Base-by-base conservation (phyloP, 768 basidiomycete species). In the Suillus subluteus region DNA sequence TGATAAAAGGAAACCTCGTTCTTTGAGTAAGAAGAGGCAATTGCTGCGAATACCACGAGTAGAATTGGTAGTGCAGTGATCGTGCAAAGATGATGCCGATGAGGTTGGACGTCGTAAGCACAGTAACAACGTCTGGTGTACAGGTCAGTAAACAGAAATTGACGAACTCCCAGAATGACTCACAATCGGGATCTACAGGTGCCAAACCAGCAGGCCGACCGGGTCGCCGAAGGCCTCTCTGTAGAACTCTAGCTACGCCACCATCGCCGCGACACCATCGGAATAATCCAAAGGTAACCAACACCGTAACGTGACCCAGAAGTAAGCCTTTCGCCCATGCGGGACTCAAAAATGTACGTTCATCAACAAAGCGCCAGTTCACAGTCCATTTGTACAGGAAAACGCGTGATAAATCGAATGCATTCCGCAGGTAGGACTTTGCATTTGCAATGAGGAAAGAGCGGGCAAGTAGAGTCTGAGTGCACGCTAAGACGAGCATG, bases 361-460 rank as follows among this genome's bases (percentile, higher is more conserved):
- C 92, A 35, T 84, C 81, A 3, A 99, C 68, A 73, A 97, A 91
- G 55, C 95, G 87, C 98, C 98, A 99, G 74, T 99, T 99, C 65
- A 98, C 96, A 0, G 97, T 98, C 97, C 97, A 99, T 75, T 93
- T 89, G 78, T 92, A 98, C 38, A 98, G 79, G 79, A 99, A 99
- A 9, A 89, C 84, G 16, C 98, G 90, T 4, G 88, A 88, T 65
- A 99, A 82, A 73, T 99, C 90, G 75, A 97, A 99, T 2, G 98
- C 91, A 23, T 85, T 84, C 30, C 79, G 81, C 48, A 94, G 71
- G 77, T 99, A 99, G 26, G 87, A 83, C 73, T 79, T 72, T 4
- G 84, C 79, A 67, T 91, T 82, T 64, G 84, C 80, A 48, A 80
- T 76, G 55, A 96, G 79, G 81, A 95, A 98, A 7, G 91, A 88